phyloP scores from a whole-genome alignment of 2,329 filamentous ascomycete genomes.

The Domatiomyces catenatus region DNA sequence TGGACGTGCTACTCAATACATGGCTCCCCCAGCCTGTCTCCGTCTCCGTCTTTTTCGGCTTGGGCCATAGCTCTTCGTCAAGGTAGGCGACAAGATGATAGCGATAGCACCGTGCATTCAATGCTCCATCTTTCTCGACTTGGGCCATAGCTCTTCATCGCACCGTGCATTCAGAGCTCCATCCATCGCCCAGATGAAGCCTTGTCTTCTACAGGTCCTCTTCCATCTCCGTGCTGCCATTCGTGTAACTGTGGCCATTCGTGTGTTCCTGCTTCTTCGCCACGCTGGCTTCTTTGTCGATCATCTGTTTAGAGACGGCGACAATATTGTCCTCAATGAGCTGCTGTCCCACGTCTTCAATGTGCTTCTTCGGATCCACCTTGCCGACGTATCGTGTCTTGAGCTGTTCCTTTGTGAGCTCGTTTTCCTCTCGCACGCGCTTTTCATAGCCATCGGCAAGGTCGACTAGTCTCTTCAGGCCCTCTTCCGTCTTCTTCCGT shows the following conservation, averaged over 20 bases:
- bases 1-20: not conserved
- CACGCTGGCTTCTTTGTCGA: conserved; percentile 95
- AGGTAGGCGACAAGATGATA: not conserved
- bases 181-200: not conserved
- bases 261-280: conserved; percentile 48
- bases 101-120: no score
- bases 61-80: not conserved
- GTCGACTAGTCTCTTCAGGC: conserved; percentile 71
- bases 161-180: not conserved
- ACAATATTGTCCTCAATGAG: conserved; percentile 99
- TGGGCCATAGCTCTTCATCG: no score
- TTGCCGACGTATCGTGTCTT: conserved; percentile 99
- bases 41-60: not conserved
- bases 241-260: conserved; percentile 31
- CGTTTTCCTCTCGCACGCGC: conserved; percentile 95
- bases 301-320: conserved; percentile 95
- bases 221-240: conserved; percentile 53
- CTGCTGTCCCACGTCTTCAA: conserved; percentile 90
- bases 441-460: conserved; percentile 96
- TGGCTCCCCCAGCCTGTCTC: not conserved
- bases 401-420: conserved; percentile 89
- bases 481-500: conserved; percentile 70
- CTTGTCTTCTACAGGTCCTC: conserved; percentile 33
- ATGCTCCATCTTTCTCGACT: no score
- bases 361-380: conserved; percentile 97